phyloP scores from a whole-genome alignment of 768 basidiomycete species.

The Collybia sp. region DNA sequence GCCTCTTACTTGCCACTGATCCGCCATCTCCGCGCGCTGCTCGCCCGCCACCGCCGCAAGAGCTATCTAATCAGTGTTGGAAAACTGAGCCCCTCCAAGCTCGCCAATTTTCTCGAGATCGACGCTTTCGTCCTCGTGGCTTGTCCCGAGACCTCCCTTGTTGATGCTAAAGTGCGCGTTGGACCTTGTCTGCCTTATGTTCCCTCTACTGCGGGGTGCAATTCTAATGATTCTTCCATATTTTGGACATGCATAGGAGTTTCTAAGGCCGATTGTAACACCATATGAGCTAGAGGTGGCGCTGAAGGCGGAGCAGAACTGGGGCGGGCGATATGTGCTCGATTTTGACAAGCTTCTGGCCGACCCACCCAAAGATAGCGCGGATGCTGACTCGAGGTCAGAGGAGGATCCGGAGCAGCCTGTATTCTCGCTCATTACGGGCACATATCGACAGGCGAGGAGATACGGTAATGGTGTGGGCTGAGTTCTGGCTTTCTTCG shows the following conservation, averaged over 20 bases:
- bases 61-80: constrained; percentile 94
- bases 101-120: constrained; percentile 94
- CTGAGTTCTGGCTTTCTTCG: too few relatives aligned
- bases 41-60: constrained; percentile 74
- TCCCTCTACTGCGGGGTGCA: background rate
- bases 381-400: constrained; percentile 12
- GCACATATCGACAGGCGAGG: constrained; percentile 77
- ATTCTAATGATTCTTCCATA: background rate
- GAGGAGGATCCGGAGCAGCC: constrained; percentile 66
- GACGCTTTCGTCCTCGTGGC: constrained; percentile 95
- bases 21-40: constrained; percentile 66
- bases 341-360: constrained; percentile 64
- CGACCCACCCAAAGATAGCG: constrained; percentile 12
- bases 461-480: constrained; percentile 45
- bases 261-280: constrained; percentile 85
- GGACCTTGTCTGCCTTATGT: background rate
- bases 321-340: constrained; percentile 76
- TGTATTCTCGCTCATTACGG: constrained; percentile 81
- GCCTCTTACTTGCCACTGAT: constrained; percentile 87
- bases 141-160: constrained; percentile 87
- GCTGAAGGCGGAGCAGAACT: constrained; percentile 61
- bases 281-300: constrained; percentile 89
- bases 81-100: constrained; percentile 89
- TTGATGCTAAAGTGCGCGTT: constrained; percentile 54
- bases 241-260: constrained; percentile 53